Conservation (phyloP, 306 rosid genomes). For the Gastrolobium bilobum region DNA sequence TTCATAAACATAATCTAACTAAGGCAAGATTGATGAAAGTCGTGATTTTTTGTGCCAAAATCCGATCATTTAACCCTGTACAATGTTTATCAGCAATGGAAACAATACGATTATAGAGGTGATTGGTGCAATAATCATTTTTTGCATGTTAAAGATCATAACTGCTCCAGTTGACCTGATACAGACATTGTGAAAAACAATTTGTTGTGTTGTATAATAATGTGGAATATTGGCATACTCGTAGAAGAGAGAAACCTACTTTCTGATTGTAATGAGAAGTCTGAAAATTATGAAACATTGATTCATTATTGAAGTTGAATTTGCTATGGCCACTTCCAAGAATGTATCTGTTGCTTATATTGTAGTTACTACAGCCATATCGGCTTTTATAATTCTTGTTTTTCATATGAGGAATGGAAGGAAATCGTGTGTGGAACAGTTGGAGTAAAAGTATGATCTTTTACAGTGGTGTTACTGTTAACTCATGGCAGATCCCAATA, state of each 20-base stretch:
- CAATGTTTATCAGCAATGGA: conserved; percentile 97
- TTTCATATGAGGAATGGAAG: background rate
- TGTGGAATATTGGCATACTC: too few relatives aligned
- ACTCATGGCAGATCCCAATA: background rate
- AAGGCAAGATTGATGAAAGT: conserved; percentile 7
- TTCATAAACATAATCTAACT: conserved; percentile 22
- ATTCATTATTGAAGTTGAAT: background rate
- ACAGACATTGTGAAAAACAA: conserved; percentile 95
- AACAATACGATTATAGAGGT: conserved; percentile 93
- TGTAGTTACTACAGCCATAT: background rate
- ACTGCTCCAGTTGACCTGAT: conserved; percentile 82
- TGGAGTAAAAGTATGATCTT: background rate
- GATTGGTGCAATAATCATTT: conserved; percentile 98
- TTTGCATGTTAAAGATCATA: conserved; percentile 89
- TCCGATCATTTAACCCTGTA: conserved; percentile 92
- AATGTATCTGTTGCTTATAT: too few relatives aligned
- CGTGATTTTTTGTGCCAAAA: conserved; percentile 86
- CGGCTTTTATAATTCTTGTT: background rate
- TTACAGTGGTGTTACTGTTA: too few relatives aligned
- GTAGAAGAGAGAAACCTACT: too few relatives aligned
- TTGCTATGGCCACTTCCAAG: background rate
- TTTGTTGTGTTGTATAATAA: too few relatives aligned
- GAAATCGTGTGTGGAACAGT: background rate
- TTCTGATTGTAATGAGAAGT: conserved; percentile 17
- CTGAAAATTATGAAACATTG: background rate